A percentile compares a stretch with the other conserved stretches of the same genome.
Evolutionary conservation across 257 asterid species (phyloP).

Genomic region (Mitragyna speciosa): DNA sequence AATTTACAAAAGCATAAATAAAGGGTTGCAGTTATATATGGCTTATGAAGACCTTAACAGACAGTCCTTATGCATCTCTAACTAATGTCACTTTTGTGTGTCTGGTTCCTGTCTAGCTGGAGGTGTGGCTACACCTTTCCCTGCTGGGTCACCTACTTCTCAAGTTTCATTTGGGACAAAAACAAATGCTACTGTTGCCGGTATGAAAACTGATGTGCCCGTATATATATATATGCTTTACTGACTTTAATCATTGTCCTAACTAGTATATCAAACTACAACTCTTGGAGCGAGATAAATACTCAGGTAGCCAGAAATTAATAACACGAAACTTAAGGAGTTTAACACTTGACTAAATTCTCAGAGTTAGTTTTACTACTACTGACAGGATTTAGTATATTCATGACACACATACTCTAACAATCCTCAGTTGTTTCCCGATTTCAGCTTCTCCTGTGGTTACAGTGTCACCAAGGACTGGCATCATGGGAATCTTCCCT

Average conservation of each 20-base stretch:
- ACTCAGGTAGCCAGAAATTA: neutral
- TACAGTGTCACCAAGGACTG: conserved; percentile 37
- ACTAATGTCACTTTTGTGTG: neutral
- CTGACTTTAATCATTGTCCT: too few relatives aligned
- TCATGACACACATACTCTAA: neutral
- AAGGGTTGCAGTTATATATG: neutral
- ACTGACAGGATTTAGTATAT: neutral
- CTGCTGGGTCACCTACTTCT: conserved; percentile 48
- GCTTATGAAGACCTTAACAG: neutral
- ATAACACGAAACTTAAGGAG: neutral
- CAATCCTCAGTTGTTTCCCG: neutral
- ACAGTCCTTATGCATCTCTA: neutral
- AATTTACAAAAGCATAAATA: neutral
- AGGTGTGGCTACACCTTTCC: conserved; percentile 33
- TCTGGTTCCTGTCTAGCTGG: conserved; percentile 11
- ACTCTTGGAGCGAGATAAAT: neutral
- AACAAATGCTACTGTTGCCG: conserved; percentile 48
- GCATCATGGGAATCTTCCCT: conserved; percentile 37
- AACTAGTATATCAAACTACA: neutral
- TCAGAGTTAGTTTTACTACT: neutral
- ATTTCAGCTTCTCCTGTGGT: conserved; percentile 59
- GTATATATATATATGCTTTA: neutral
- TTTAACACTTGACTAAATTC: neutral
- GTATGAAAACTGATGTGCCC: conserved; percentile 22
- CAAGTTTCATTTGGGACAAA: conserved; percentile 47